Percentiles rank a stretch among this genome's conserved stretches.
Conservation (phyloP, 2,329 filamentous ascomycete species). For the Calonectria multiphialidica region DNA sequence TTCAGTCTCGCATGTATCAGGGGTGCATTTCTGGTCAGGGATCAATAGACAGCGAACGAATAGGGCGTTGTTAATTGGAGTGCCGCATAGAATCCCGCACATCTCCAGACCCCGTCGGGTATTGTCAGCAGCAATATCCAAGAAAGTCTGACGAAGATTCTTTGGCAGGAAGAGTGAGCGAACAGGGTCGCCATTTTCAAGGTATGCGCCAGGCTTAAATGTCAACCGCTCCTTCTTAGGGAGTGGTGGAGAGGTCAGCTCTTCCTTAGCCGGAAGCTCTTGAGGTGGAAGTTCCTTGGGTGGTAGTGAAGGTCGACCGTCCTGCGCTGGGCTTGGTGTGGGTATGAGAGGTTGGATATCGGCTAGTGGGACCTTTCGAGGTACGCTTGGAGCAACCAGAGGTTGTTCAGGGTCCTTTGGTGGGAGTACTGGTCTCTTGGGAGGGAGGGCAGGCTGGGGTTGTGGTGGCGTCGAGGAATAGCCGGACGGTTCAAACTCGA, state of each 20-base stretch:
- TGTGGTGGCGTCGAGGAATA: constrained; percentile 29
- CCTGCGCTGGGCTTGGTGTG: constrained; percentile 13
- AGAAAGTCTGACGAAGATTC: constrained; percentile 79
- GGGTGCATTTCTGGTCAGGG: constrained; percentile 89
- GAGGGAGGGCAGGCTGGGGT: constrained; percentile 50
- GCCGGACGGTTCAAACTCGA: constrained; percentile 55
- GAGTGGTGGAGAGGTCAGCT: constrained; percentile 39
- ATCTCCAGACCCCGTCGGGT: constrained; percentile 89
- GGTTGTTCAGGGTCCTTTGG: constrained; percentile 40
- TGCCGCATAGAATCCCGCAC: constrained; percentile 93
- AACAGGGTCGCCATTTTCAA: constrained; percentile 89
- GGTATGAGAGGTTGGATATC: constrained; percentile 39
- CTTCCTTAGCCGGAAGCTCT: constrained; percentile 45
- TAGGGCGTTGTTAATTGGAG: constrained; percentile 90
- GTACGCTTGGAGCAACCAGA: constrained; percentile 39
- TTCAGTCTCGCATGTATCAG: constrained; percentile 94
- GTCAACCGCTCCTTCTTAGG: constrained; percentile 73
- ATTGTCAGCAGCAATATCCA: constrained; percentile 80
- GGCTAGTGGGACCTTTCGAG: constrained; percentile 44
- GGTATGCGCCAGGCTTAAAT: constrained; percentile 80
- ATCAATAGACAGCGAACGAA: constrained; percentile 92
- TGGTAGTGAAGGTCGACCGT: constrained; percentile 42
- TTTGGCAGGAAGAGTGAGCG: constrained; percentile 89
- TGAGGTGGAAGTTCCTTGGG: constrained; percentile 40
- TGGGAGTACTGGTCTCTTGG: constrained; percentile 42